Evolutionary conservation across 768 basidiomycete genomes (phyloP), one percentile per base, ranked within the genome.

Genomic region (Guyanaporus albipodus): DNA sequence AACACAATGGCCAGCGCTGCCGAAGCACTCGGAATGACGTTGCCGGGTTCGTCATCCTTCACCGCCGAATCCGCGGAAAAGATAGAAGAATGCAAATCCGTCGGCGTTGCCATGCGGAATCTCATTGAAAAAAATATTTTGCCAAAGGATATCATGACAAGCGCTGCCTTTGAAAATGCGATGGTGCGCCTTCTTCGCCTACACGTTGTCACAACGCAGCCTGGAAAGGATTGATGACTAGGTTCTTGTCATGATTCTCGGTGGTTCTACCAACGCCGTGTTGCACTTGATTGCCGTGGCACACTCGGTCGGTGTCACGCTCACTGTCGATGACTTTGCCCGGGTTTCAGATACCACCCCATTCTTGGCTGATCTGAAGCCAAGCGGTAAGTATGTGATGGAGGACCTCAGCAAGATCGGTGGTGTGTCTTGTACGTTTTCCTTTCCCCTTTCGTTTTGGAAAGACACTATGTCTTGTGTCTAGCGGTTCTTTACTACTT

Each of bases 321-420:
- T 99, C 48, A 79, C 78, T 27, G 73, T 98, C 41, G 92, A 95
- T 58, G 96, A 98, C 67, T 91, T 98, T 78, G 93, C 96, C 67
- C 72, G 67, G 45, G 91, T 98, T 43, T 95, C 93, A 6, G 94
- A 99, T 66, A 82, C 87, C 37, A 82, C 78, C 1, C 96, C 96
- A 9, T 95, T 97, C 79, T 75, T 98, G 53, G 94, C 95, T 19
- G 90, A 99, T 68, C 80, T 99, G 54, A 96, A 94, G 64, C 96
- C 96, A 1, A 92, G 90, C 53, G 96, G 96, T 29, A 93, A 93
- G 69, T 98, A 97, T 74, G 91, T 98, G 57, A 96, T 98, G 92
- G 93, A 94, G 69, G 90, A 98, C 61, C 82, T 99, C 8, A 83
- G 90, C 77, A 90, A 87, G 66, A 84, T 98, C 48, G 96, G 96